These are phyloP conservation scores for Mikania micrantha DNA, from an alignment of 129 eudicot genomes.

Conservation along the genomic window DNA sequence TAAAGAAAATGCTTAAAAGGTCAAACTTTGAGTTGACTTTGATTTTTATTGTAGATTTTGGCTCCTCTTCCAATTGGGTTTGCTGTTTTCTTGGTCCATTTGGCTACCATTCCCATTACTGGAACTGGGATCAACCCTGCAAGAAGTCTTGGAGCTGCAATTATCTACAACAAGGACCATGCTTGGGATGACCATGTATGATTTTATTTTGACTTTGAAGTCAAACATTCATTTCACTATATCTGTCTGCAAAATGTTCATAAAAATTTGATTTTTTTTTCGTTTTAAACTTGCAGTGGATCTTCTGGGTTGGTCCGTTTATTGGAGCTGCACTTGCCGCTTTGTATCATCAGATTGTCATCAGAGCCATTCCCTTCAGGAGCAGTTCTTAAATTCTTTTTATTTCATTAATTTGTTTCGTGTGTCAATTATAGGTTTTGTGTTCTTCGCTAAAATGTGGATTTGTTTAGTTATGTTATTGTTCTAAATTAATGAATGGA, in stretches of 20 bases:
- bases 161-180: constrained; percentile 54
- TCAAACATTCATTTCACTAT: constrained; percentile 3
- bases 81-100: constrained; percentile 65
- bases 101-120: constrained; percentile 69
- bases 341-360: constrained; percentile 44
- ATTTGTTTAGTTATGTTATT: too few relatives aligned
- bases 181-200: constrained; percentile 71
- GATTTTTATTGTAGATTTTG: constrained; percentile 40
- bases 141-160: constrained; percentile 69
- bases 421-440: constrained; percentile 7
- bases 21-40: background rate
- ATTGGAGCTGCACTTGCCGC: constrained; percentile 71
- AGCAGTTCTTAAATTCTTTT: constrained; percentile 25
- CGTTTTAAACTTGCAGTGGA: constrained; percentile 52
- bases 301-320: constrained; percentile 72
- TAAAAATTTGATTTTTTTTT: background rate
- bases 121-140: constrained; percentile 77
- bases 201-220: background rate
- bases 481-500: too few relatives aligned
- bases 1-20: background rate
- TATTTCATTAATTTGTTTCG: constrained; percentile 7
- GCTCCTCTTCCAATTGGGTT: constrained; percentile 68
- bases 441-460: constrained; percentile 8
- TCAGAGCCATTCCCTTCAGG: constrained; percentile 69
- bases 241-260: background rate